Evolutionary conservation across 2,329 filamentous ascomycete species (phyloP), one percentile per base, ranked within the genome.

Genomic region (Sporothrix schenckii): DNA sequence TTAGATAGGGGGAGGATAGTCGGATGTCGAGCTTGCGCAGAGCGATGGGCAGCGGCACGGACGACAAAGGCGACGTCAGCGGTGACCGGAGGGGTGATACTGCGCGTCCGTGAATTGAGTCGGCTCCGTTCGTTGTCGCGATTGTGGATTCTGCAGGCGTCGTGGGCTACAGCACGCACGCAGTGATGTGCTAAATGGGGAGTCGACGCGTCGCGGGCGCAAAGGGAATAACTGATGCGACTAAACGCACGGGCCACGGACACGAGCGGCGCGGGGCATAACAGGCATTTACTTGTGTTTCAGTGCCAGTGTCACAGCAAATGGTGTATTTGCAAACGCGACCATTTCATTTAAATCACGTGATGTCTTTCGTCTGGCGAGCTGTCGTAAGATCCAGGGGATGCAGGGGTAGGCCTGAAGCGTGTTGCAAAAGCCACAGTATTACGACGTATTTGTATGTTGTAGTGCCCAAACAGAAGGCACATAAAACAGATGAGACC

Each of bases 151-250:
- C 66, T 44, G 30, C 56, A 30, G 39, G 56, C 30, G 50, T 65
- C 27, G 58, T 66, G 49, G 66, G 39, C 27, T 56, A 34, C 61
- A 39, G 58, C 49, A 34, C 34, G 24, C 21, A 49, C 60, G 60
- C 41, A 63, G 41, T 13, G 49, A 53, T 69, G 52, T 53, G 66
- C 21, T 72, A 71, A 73, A 72, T 72, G 70, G 71, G 63, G 66
- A 69, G 56, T 56, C 70, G 73, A 74, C 73, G 73, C 73, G 73
- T 74, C 73, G 70, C 73, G 70, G 56, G 67, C 71, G 71, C 69
- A 72, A 69, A 61, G 44, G 70, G 63, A 49, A 71, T 41, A 52
- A 52, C 30, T 63, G 69, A 41, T 56, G 68, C 68, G 60, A 69
- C 30, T 21, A 30, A 27, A 52, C 24, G 72, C 72, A 73, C 72